Evolutionary conservation across 164 flowering plant genomes (phyloP).

Genomic region (Houttuynia cordata): DNA sequence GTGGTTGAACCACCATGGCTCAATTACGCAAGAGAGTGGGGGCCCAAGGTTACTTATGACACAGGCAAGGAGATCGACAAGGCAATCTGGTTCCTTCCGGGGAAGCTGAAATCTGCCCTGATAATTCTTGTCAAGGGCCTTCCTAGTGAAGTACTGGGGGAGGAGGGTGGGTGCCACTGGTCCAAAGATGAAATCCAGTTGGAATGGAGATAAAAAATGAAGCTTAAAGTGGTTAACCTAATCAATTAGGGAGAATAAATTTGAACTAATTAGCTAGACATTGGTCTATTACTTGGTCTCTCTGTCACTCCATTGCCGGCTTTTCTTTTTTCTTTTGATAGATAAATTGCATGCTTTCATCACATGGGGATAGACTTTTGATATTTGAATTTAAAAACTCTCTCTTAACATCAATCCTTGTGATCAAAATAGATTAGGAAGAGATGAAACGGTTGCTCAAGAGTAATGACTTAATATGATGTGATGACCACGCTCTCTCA

Average conservation of each 20-base stretch:
- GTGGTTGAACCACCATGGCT: conserved; percentile 26
- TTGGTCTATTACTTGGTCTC: too few species aligned
- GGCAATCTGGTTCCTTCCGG: conserved; percentile 16
- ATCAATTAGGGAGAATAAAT: too few species aligned
- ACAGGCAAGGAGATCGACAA: conserved; percentile 10
- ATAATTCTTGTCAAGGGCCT: conserved; percentile 11
- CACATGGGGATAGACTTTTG: too few species aligned
- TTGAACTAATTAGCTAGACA: neutral
- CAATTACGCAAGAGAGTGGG: conserved; percentile 20
- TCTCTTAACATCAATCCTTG: too few species aligned
- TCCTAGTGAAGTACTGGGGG: conserved; percentile 27
- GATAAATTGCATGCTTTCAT: too few species aligned
- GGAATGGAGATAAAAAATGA: conserved; percentile 30
- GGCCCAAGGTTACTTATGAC: conserved; percentile 22
- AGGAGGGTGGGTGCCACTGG: conserved; percentile 36
- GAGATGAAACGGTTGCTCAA: too few species aligned
- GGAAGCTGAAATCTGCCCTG: conserved; percentile 15
- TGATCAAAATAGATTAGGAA: too few species aligned
- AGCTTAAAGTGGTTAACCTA: neutral
- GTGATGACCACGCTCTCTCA: too few species aligned
- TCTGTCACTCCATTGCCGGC: too few species aligned
- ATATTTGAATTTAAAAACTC: too few species aligned
- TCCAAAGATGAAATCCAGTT: conserved; percentile 25
- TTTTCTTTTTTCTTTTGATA: too few species aligned
- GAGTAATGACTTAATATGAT: too few species aligned